Evolutionary conservation across 1,284 basidiomycete species (phyloP).

Genomic region (Tausonia pullulans): DNA sequence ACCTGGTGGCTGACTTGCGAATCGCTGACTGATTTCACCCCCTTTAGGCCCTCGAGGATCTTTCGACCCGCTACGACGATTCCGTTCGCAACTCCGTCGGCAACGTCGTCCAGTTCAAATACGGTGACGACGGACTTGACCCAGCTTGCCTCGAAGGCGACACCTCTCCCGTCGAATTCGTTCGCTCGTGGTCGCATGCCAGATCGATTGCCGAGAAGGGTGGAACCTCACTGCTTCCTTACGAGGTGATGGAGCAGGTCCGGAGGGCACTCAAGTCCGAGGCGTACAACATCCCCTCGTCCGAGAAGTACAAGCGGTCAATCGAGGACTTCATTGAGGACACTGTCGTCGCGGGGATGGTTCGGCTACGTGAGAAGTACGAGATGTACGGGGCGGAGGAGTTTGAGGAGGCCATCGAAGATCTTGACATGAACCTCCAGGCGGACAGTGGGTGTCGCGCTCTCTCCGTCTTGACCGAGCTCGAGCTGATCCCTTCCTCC

Average conservation of each 20-base stretch:
- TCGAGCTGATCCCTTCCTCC: neutral
- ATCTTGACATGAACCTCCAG: constrained; percentile 61
- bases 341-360: constrained; percentile 57
- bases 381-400: constrained; percentile 78
- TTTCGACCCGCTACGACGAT: constrained; percentile 92
- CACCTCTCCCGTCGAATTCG: constrained; percentile 80
- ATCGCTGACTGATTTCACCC: neutral
- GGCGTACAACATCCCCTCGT: constrained; percentile 50
- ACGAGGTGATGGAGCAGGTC: constrained; percentile 68
- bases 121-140: constrained; percentile 95
- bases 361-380: constrained; percentile 55
- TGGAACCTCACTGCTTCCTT: constrained; percentile 62
- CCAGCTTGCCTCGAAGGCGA: constrained; percentile 93
- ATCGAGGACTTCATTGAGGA: constrained; percentile 64
- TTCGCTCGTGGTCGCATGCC: constrained; percentile 79
- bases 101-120: constrained; percentile 94
- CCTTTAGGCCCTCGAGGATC: constrained; percentile 69
- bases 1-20: neutral
- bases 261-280: constrained; percentile 50
- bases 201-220: constrained; percentile 50
- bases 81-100: constrained; percentile 94
- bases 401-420: constrained; percentile 64
- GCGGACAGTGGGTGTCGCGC: constrained; percentile 47
- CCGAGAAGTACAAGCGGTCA: constrained; percentile 62
- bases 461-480: neutral